phyloP scores from a whole-genome alignment of 768 basidiomycete species.

The Tricholoma saponaceum region DNA sequence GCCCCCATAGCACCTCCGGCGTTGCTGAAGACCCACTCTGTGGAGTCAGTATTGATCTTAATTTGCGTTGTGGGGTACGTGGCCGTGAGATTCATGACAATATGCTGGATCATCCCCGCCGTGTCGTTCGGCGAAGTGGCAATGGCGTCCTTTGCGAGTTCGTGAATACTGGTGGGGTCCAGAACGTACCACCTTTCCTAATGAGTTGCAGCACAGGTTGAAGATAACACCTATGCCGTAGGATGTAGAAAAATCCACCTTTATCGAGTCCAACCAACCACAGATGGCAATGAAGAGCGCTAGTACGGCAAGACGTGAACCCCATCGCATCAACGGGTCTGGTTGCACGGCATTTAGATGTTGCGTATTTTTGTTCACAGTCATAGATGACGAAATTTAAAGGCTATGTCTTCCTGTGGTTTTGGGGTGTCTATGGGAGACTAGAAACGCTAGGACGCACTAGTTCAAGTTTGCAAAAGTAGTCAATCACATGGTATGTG shows the following conservation, averaged over 20 bases:
- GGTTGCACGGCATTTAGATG: not conserved
- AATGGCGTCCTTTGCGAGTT: slow-evolving; percentile 73
- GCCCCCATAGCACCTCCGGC: slow-evolving; percentile 98
- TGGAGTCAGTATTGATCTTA: slow-evolving; percentile 50
- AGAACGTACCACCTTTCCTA: slow-evolving; percentile 89
- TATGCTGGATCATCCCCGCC: slow-evolving; percentile 72
- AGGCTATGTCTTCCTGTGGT: too few species aligned
- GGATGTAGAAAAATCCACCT: slow-evolving; percentile 34
- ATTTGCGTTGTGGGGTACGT: slow-evolving; percentile 62
- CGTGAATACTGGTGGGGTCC: slow-evolving; percentile 65
- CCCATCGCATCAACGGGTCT: slow-evolving; percentile 29
- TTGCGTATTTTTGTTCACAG: slow-evolving; percentile 2
- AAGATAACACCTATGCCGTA: not conserved
- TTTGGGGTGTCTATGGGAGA: too few species aligned
- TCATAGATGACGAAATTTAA: not conserved
- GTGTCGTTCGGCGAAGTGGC: slow-evolving; percentile 60
- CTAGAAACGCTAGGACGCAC: too few species aligned
- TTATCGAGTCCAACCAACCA: slow-evolving; percentile 57
- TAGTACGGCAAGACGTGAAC: slow-evolving; percentile 28
- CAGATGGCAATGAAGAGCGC: slow-evolving; percentile 35
- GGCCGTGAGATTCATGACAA: slow-evolving; percentile 72
- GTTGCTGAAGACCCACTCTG: slow-evolving; percentile 95
- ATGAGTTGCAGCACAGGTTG: not conserved
- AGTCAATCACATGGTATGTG: too few species aligned
- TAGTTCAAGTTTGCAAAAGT: too few species aligned